phyloP scores from a whole-genome alignment of 2,329 filamentous ascomycete genomes.

The Bipolaris oryzae region DNA sequence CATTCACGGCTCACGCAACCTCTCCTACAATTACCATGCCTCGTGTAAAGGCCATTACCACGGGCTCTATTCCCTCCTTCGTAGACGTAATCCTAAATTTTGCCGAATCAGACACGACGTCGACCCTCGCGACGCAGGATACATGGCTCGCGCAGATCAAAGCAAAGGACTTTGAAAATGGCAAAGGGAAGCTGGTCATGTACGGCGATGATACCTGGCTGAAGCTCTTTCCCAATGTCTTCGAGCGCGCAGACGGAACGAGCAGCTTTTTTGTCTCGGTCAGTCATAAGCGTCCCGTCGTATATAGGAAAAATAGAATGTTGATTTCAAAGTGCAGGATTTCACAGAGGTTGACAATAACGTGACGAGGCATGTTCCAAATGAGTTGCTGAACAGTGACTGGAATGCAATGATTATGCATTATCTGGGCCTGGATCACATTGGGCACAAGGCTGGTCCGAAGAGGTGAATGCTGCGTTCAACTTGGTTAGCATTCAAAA shows the following conservation, averaged over 20 bases:
- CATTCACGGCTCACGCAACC: constrained; percentile 94
- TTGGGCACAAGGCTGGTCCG: constrained; percentile 94
- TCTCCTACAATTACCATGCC: constrained; percentile 99
- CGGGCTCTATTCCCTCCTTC: constrained; percentile 97
- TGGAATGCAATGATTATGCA: constrained; percentile 96
- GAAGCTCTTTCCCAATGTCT: constrained; percentile 90
- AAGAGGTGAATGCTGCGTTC: constrained; percentile 62
- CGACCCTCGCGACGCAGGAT: constrained; percentile 85
- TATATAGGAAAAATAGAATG: constrained; percentile 43
- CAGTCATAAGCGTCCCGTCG: constrained; percentile 51
- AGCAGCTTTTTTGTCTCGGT: constrained; percentile 98
- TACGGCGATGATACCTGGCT: constrained; percentile 99
- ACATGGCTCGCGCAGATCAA: constrained; percentile 96
- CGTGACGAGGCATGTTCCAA: constrained; percentile 85
- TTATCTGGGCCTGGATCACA: constrained; percentile 94
- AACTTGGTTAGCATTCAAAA: not conserved
- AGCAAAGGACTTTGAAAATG: constrained; percentile 55
- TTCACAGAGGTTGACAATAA: constrained; percentile 98
- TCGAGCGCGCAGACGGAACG: constrained; percentile 87
- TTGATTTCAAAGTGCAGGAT: constrained; percentile 64
- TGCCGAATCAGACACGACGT: constrained; percentile 89
- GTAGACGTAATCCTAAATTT: constrained; percentile 96
- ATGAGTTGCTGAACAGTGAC: constrained; percentile 75
- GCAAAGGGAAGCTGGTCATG: constrained; percentile 76
- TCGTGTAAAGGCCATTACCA: constrained; percentile 94